Base-by-base conservation (phyloP, 805 yeast genomes). In the Wickerhamiella nectarea region DNA sequence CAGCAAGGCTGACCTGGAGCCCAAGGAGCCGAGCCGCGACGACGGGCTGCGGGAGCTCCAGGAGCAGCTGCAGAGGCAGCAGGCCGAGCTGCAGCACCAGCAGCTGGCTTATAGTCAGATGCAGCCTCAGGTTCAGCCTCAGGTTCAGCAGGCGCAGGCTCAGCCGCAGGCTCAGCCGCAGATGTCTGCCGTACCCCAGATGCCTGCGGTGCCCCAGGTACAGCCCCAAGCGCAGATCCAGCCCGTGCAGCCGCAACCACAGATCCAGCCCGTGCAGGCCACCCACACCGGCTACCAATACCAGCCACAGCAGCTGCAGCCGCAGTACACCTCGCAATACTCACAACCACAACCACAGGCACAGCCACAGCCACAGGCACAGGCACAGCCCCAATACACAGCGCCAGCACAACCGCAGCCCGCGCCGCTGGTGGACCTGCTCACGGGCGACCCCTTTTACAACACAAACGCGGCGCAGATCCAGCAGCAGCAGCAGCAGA, bases 401-500 rank as follows among this genome's bases (percentile, higher is more conserved):
- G 12, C 24, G 34, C 20, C 25, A 20, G 15, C 41, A 25, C 38
- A 15, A 4, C 17, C 22, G 6, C 44, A 31, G 28, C 38, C 24
- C 4, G 36, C 38, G 26, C 35, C 49, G 4, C 39, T 15, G 17
- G 31, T 41, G n/a, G 44, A 41, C n/a, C 44, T 41, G 9, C 35
- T 41, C 17, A 41, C 44, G 4, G 44, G 44, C 6, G 44, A 35
- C 33, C 58, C 53, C 17, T 49, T 47, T 44, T 48, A 46, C 50
- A 55, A 53, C 44, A 45, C 38, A 31, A 50, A 47, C 28, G 51
- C 55, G 17, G 43, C 44, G 24, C 46, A 44, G 12, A 52, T 53
- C 45, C 56, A 52, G 44, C 39, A 41, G 12, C 53, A 45, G 38
- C 59, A 55, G 34, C 47, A 36, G 28, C 48, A 47, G 38, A 49